Percentiles rank a stretch among this genome's conserved stretches.
These are phyloP conservation scores for Pseudocercospora fuligena DNA, from an alignment of 2,329 filamentous ascomycete species.

Conservation along the genomic window DNA sequence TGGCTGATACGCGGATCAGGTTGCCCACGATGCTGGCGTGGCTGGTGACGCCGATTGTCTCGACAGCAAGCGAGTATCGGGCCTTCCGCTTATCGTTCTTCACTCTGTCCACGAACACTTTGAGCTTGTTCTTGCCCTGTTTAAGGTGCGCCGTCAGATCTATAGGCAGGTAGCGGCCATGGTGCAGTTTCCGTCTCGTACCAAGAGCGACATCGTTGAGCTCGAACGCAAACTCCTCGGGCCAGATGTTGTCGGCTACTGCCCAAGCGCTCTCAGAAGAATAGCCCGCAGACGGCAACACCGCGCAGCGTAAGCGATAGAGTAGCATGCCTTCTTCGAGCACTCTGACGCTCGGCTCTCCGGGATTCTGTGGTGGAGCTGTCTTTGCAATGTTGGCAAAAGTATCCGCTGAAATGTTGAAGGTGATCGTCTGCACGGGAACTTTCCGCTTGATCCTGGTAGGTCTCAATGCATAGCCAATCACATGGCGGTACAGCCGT, in stretches of 20 bases:
- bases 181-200: constrained; percentile 70
- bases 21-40: constrained; percentile 45
- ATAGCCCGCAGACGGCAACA: constrained; percentile 39
- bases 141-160: constrained; percentile 69
- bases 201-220: constrained; percentile 64
- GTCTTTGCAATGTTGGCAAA: constrained; percentile 44
- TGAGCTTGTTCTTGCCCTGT: constrained; percentile 66
- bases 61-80: constrained; percentile 70
- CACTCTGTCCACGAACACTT: constrained; percentile 55
- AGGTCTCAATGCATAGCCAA: constrained; percentile 57
- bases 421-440: constrained; percentile 52
- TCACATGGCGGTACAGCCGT: constrained; percentile 62
- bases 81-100: constrained; percentile 42
- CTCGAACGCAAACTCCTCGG: constrained; percentile 68
- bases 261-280: constrained; percentile 63
- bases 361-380: constrained; percentile 34
- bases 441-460: constrained; percentile 38
- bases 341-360: constrained; percentile 38
- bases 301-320: constrained; percentile 72
- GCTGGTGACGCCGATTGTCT: constrained; percentile 64
- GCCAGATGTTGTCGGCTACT: constrained; percentile 70
- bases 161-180: constrained; percentile 75
- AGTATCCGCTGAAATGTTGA: constrained; percentile 51
- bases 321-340: constrained; percentile 61
- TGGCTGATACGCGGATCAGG: constrained; percentile 45